These are phyloP conservation scores for Rhynchospora breviuscula DNA, from an alignment of 176 grass and related monocot species.

Conservation along the genomic window DNA sequence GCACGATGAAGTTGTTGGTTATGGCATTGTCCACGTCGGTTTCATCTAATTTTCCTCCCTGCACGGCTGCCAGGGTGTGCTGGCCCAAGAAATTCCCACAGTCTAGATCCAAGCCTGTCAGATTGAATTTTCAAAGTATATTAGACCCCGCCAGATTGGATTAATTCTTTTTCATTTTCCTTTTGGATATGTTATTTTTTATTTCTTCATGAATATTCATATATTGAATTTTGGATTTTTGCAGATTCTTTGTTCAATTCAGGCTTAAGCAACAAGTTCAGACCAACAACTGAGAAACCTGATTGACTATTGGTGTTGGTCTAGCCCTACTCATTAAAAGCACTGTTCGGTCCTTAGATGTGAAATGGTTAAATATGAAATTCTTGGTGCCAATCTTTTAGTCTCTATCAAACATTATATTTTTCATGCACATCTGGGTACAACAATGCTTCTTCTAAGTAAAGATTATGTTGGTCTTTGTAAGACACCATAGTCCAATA, in stretches of 20 bases:
- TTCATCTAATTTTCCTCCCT: constrained; percentile 61
- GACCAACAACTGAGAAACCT: background rate
- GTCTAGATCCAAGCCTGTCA: constrained; percentile 79
- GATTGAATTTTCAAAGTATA: background rate
- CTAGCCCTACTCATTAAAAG: background rate
- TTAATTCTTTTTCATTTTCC: background rate
- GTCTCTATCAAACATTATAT: background rate
- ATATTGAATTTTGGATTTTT: background rate
- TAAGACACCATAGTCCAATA: background rate
- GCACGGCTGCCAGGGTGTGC: constrained; percentile 56
- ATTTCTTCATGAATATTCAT: background rate
- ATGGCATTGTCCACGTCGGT: constrained; percentile 63
- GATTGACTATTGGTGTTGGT: background rate
- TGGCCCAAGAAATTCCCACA: constrained; percentile 67
- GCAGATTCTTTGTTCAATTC: background rate
- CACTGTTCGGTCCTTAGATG: background rate
- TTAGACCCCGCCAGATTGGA: background rate
- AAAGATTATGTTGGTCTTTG: background rate
- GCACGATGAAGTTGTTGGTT: constrained; percentile 78
- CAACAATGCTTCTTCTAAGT: background rate
- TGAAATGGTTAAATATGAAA: background rate
- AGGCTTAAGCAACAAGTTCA: background rate
- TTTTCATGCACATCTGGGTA: background rate
- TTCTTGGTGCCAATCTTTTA: background rate
- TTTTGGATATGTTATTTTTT: background rate